Conservation (phyloP, 352 stramenopile species). For the Saprolegnia parasitica region DNA sequence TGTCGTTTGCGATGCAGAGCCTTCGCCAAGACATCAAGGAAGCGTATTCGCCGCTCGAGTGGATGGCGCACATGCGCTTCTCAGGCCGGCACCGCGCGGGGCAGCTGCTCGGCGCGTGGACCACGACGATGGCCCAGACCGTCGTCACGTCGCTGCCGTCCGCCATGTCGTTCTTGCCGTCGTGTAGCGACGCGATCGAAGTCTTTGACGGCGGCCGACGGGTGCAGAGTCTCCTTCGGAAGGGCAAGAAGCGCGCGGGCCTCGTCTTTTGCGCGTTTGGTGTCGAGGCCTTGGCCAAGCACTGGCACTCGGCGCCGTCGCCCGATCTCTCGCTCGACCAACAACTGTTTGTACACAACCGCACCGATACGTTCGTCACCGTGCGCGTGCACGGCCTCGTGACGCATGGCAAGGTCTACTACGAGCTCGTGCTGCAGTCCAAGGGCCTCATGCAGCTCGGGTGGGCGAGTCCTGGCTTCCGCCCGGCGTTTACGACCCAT, state of each 20-base stretch:
- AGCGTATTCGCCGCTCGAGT: not conserved
- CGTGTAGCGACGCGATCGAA: constrained; percentile 9
- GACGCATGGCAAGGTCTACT: constrained; percentile 23
- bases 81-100: constrained; percentile 1
- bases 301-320: not conserved
- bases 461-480: constrained; percentile 5
- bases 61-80: constrained; percentile 22
- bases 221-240: constrained; percentile 18
- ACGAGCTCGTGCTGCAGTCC: constrained; percentile 13
- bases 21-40: not conserved
- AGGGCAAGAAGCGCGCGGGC: constrained; percentile 20
- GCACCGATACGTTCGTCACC: constrained; percentile 21
- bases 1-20: not conserved
- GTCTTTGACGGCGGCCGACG: constrained; percentile 15
- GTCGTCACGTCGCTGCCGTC: not conserved
- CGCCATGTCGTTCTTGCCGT: constrained; percentile 24
- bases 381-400: constrained; percentile 9
- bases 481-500: constrained; percentile 21
- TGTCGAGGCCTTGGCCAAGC: not conserved
- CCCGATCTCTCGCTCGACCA: constrained; percentile 7
- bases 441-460: constrained; percentile 27
- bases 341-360: constrained; percentile 15
- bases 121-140: constrained; percentile 1
- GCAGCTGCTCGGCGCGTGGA: constrained; percentile 9
- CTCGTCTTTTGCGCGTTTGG: constrained; percentile 17